Percentiles rank a stretch among this genome's conserved stretches.
These are phyloP conservation scores for Helichrysum umbraculigerum DNA, from an alignment of 129 eudicot species.

Conservation along the genomic window DNA sequence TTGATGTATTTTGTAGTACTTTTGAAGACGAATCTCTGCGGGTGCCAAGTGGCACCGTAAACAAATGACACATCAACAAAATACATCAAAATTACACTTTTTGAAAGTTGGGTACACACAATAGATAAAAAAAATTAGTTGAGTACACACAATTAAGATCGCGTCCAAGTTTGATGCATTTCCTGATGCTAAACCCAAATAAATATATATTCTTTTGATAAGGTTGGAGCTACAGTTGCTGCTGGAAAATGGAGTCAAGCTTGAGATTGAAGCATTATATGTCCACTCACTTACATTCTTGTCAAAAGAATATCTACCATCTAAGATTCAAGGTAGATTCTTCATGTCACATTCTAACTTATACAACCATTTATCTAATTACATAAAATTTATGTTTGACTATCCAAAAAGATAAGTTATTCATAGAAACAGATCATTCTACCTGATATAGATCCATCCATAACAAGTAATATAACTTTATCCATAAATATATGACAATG, in stretches of 20 bases:
- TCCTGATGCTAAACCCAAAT: too few relatives aligned
- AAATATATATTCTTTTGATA: slow-evolving; percentile 5
- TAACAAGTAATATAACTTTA: neutral
- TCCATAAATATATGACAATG: neutral
- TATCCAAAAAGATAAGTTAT: neutral
- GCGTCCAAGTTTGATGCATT: too few relatives aligned
- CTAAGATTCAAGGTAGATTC: slow-evolving; percentile 56
- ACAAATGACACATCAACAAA: too few relatives aligned
- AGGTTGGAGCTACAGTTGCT: slow-evolving; percentile 78
- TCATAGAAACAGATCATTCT: neutral
- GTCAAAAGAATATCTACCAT: slow-evolving; percentile 74
- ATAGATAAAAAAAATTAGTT: too few relatives aligned
- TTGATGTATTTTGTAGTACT: too few relatives aligned
- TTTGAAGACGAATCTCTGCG: too few relatives aligned
- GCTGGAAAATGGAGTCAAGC: slow-evolving; percentile 83
- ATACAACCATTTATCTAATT: neutral
- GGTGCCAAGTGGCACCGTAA: too few relatives aligned
- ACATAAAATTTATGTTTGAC: neutral
- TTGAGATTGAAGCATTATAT: slow-evolving; percentile 95
- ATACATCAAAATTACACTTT: too few relatives aligned
- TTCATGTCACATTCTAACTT: slow-evolving; percentile 21
- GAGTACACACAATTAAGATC: too few relatives aligned
- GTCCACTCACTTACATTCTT: slow-evolving; percentile 72
- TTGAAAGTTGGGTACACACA: too few relatives aligned
- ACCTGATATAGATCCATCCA: slow-evolving; percentile 1